Evolutionary conservation across 1,139 yeast genomes (phyloP), one percentile per base, ranked within the genome.

Genomic region (Candida albicans): DNA sequence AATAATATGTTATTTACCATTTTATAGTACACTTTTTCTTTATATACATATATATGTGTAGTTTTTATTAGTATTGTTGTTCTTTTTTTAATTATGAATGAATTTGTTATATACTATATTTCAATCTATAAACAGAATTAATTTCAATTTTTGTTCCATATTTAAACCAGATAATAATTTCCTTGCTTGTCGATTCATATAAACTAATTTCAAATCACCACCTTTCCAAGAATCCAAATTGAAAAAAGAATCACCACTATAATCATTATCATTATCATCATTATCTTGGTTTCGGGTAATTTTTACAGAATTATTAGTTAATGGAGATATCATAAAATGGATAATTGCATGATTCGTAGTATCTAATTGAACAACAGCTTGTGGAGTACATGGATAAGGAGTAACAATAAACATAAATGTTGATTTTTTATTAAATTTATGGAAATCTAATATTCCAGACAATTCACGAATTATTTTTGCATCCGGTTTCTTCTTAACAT

Each of bases 301-400:
- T 7, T 10, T 13, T 11, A 8, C 11, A n/a, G 29, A 2, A 10
- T 12, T 35, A 45, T 40, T 54, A 34, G 57, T 62, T 48, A 57
- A 56, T 15, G 70, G 68, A 1, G 68, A 58, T 28, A 81, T 61
- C 41, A 75, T 72, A 6, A 75, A 62, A 54, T 74, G 83, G 2
- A 82, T 64, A 45, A 85, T 58, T 1, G 93, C 90, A 38, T 81
- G 64, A 12, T 64, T 60, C n/a, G 79, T 58, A 11, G 67, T 65
- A 47, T 84, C 80, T 50, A 85, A 70, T 43, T 82, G 81, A 6
- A 67, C 64, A 32, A 76, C 63, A 0, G 85, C 90, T 46, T 82
- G 85, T 32, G 69, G 59, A 0, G 95, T 83, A 39, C 84, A 67
- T 1, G 76, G 69, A 12, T 75, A 72, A 1, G 93, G 88, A 0